Conservation (phyloP, 805 yeast species). For the Lipomyces orientalis region DNA sequence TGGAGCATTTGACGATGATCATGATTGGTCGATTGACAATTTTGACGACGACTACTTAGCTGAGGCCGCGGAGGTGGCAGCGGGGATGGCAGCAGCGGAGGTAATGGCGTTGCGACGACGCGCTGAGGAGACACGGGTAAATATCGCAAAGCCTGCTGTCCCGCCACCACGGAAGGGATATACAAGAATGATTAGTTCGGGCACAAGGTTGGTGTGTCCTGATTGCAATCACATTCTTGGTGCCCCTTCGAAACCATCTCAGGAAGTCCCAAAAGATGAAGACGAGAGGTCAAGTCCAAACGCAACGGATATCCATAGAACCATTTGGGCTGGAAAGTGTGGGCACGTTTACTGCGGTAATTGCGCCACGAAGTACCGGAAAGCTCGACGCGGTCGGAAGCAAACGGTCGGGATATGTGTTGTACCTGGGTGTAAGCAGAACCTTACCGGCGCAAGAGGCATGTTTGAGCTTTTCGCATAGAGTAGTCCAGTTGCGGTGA, state of each 20-base stretch:
- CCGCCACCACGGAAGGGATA: slow-evolving; percentile 22
- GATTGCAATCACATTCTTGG: slow-evolving; percentile 28
- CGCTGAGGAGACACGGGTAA: slow-evolving; percentile 2
- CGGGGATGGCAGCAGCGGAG: background rate
- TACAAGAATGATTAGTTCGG: slow-evolving; percentile 22
- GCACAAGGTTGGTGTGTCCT: slow-evolving; percentile 22
- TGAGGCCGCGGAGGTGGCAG: background rate
- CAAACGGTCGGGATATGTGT: slow-evolving; percentile 17
- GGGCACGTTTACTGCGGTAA: slow-evolving; percentile 37
- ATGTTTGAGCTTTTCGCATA: slow-evolving; percentile 31
- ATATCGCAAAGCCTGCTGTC: slow-evolving; percentile 2
- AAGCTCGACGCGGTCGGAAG: slow-evolving; percentile 14
- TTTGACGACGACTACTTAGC: background rate
- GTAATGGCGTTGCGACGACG: slow-evolving; percentile 5
- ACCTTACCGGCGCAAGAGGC: slow-evolving; percentile 25
- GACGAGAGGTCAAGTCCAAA: background rate
- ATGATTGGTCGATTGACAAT: background rate
- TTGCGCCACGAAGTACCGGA: slow-evolving; percentile 28
- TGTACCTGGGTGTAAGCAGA: slow-evolving; percentile 27
- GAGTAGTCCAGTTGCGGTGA: background rate
- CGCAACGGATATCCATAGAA: slow-evolving; percentile 11
- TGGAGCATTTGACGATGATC: background rate
- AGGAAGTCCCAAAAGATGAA: slow-evolving; percentile 9
- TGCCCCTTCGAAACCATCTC: slow-evolving; percentile 9
- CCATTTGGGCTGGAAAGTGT: slow-evolving; percentile 32